Percentiles rank a stretch among this genome's conserved stretches.
Conservation (phyloP, 352 stramenopile species). For the Phytophthora tentaculata region DNA sequence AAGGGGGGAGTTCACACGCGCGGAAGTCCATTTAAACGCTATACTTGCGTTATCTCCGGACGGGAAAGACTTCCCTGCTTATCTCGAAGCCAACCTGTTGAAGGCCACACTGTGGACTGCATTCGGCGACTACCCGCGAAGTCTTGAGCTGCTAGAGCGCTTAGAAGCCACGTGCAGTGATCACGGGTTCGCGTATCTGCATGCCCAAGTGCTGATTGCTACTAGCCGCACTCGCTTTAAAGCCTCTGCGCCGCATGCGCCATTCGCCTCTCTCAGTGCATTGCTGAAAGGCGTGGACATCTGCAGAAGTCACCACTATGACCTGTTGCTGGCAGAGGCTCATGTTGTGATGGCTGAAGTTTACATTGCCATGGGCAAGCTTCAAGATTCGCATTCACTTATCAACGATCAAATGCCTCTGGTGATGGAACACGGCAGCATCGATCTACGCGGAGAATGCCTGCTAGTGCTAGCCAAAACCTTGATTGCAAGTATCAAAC, state of each 20-base stretch:
- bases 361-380: conserved; percentile 63
- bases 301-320: conserved; percentile 57
- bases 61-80: conserved; percentile 50
- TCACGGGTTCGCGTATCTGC: conserved; percentile 49
- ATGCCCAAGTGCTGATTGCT: conserved; percentile 58
- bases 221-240: conserved; percentile 45
- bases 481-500: conserved; percentile 43
- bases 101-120: conserved; percentile 42
- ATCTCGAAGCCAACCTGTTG: conserved; percentile 51
- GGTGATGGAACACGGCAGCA: conserved; percentile 68
- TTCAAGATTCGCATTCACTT: conserved; percentile 49
- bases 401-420: conserved; percentile 68
- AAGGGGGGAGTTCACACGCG: conserved; percentile 49
- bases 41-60: conserved; percentile 53
- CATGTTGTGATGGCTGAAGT: conserved; percentile 72
- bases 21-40: conserved; percentile 50
- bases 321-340: conserved; percentile 62
- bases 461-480: conserved; percentile 66
- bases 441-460: conserved; percentile 61
- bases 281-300: conserved; percentile 56
- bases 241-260: conserved; percentile 46
- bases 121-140: conserved; percentile 41
- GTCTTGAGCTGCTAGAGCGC: conserved; percentile 46
- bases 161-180: conserved; percentile 53
- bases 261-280: conserved; percentile 54